Evolutionary conservation across 2,329 filamentous ascomycete species (phyloP), one percentile per base, ranked within the genome.

Genomic region (Penicillium sp.): DNA sequence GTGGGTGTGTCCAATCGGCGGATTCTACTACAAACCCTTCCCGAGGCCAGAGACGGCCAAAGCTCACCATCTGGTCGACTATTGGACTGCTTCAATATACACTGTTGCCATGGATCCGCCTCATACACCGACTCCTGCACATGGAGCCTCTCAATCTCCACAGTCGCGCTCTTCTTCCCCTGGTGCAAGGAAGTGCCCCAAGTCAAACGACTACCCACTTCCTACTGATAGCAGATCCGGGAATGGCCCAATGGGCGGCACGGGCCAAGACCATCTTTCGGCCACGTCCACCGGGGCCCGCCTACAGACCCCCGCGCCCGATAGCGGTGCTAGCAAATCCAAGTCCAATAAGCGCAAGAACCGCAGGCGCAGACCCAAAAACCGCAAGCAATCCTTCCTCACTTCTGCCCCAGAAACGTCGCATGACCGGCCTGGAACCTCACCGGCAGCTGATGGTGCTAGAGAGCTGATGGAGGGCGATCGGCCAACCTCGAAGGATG

Each of bases 361-460:
- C 73, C 85, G 90, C 45, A 87, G 85, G 31, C 89, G 90, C 37
- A 93, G 88, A 81, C 92, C 91, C 77, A 90, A 89, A 75, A 86
- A 86, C 59, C 85, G 91, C 62, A 85, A 90, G 60, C 90, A 90
- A 77, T 96, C 91, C 9, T 96, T 96, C 70, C 88, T 90, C 24
- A 58, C 60, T 5, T 56, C 62, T 31, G 80, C 83, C 16, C 77
- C 85, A 1, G 84, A 87, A 39, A 86, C 88, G 35, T 77, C 73
- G 47, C 78, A 73, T 63, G 66, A 69, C 21, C 65, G 56, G n/a
- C 60, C 67, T 81, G 85, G 70, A 84, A 84, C 69, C 72, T 78
- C 63, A 70, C 82, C 57, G 74, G 78, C 51, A 70, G 74, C 76
- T 51, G 69, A 72, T 52, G 68, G 62, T 57, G 57, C 66, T 35